Conservation (phyloP, 148 eudicot genomes). For the Rhododendron molle region DNA sequence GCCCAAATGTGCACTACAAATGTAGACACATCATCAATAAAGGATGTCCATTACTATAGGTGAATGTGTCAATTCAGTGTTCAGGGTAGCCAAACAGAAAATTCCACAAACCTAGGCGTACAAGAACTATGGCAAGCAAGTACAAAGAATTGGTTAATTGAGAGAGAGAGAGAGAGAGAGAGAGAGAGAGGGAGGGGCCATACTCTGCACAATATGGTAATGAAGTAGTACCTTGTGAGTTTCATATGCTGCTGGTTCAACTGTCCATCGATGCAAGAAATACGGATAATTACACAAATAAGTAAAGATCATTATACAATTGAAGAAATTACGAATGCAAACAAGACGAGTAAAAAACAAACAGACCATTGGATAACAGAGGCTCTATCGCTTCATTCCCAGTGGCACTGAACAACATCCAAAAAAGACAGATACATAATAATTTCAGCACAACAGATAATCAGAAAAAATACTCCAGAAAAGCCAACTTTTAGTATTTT, state of each 20-base stretch:
- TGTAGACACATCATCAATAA: background rate
- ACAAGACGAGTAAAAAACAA: conserved; percentile 1
- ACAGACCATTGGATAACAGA: conserved; percentile 77
- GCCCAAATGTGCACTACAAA: background rate
- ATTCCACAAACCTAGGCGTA: background rate
- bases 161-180: background rate
- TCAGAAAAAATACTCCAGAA: background rate
- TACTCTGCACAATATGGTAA: background rate
- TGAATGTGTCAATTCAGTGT: background rate
- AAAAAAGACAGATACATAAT: conserved; percentile 8
- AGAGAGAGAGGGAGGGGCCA: background rate
- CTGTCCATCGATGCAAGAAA: conserved; percentile 40
- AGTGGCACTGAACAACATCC: conserved; percentile 50
- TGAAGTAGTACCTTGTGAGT: conserved; percentile 62
- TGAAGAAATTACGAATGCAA: background rate
- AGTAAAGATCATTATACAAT: conserved; percentile 6
- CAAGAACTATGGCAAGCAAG: conserved; percentile 2
- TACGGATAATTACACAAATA: background rate
- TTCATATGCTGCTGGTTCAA: conserved; percentile 58
- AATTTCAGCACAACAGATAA: background rate
- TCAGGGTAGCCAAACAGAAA: background rate
- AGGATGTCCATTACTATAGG: background rate
- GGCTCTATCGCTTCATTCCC: conserved; percentile 60
- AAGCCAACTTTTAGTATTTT: background rate
- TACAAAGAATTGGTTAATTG: background rate